Evolutionary conservation across 371 early-diverging fungal species (phyloP).

Genomic region (Catenaria anguillulae): DNA sequence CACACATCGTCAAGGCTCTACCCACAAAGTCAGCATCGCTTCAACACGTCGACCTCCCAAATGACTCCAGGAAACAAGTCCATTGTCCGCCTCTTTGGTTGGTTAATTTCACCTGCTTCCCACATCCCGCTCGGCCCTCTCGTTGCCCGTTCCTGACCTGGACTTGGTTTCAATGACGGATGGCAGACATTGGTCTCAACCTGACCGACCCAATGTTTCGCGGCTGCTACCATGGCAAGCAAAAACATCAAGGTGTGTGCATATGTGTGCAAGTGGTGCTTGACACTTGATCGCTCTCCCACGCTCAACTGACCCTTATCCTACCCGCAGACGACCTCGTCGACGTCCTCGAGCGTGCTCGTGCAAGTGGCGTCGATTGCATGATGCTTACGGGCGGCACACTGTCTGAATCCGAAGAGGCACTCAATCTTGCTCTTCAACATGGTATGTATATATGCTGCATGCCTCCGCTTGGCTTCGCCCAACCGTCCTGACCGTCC

Average conservation of each 20-base stretch:
- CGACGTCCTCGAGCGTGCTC: conserved; percentile 46
- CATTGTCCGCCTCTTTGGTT: too few relatives aligned
- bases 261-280: too few relatives aligned
- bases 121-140: too few relatives aligned
- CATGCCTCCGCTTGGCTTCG: too few relatives aligned
- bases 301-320: too few relatives aligned
- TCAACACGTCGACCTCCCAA: too few relatives aligned
- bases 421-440: conserved; percentile 32
- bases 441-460: conserved; percentile 17
- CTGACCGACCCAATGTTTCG: conserved; percentile 71
- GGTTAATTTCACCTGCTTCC: too few relatives aligned
- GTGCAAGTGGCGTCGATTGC: conserved; percentile 41
- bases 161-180: conserved; percentile 66
- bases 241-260: conserved; percentile 47
- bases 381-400: conserved; percentile 65
- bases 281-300: too few relatives aligned
- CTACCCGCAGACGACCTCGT: conserved; percentile 63
- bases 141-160: too few relatives aligned
- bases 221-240: conserved; percentile 64
- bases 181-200: conserved; percentile 65
- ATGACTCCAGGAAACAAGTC: too few relatives aligned
- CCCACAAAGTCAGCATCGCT: too few relatives aligned
- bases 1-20: too few relatives aligned
- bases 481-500: background rate
- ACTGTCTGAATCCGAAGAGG: conserved; percentile 43